Evolutionary conservation across 768 basidiomycete species (phyloP).

Genomic region (Pisolithus orientalis): DNA sequence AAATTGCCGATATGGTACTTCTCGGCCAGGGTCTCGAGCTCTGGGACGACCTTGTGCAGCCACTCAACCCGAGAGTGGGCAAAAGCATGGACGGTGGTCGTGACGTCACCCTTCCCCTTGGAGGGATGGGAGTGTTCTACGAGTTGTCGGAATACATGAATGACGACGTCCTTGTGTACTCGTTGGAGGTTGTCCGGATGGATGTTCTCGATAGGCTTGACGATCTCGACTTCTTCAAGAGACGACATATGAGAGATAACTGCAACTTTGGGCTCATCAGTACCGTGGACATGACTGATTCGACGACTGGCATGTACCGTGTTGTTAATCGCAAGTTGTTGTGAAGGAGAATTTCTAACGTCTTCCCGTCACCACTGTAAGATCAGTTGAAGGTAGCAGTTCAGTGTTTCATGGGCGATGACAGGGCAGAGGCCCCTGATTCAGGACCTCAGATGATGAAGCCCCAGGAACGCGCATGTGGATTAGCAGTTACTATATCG

Average conservation of each 20-base stretch:
- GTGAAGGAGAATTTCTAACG: too few relatives aligned
- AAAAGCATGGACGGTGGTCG: constrained; percentile 27
- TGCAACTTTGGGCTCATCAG: neutral
- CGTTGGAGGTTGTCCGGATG: constrained; percentile 10
- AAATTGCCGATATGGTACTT: constrained; percentile 56
- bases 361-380: too few relatives aligned
- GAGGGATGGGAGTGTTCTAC: constrained; percentile 14
- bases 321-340: too few relatives aligned
- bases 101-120: constrained; percentile 9
- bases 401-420: too few relatives aligned
- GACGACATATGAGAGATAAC: neutral
- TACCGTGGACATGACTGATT: neutral
- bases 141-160: constrained; percentile 13
- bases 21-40: constrained; percentile 46
- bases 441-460: too few relatives aligned
- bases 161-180: constrained; percentile 16
- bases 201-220: constrained; percentile 26
- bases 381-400: too few relatives aligned
- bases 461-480: too few relatives aligned
- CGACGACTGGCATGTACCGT: neutral
- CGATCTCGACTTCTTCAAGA: constrained; percentile 7
- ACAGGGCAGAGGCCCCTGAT: too few relatives aligned
- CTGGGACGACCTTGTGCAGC: constrained; percentile 46
- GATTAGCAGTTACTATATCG: too few relatives aligned
- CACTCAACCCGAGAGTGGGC: constrained; percentile 30